Base-by-base conservation (phyloP, 2,329 filamentous ascomycete species). In the Monosporascus sp. region DNA sequence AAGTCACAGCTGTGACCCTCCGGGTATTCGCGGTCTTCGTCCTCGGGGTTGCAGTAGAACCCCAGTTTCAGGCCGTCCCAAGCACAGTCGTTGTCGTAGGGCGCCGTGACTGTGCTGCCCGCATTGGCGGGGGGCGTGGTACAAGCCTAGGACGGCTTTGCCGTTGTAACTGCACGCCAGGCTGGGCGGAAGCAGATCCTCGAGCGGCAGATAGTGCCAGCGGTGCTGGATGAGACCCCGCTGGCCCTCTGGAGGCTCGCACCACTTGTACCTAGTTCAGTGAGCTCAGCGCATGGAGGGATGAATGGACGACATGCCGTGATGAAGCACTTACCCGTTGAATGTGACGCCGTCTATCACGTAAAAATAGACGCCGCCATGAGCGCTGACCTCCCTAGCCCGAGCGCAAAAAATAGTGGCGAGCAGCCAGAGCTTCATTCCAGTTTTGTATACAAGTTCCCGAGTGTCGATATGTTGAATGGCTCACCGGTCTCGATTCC, bases 191-290 rank as follows among this genome's bases (percentile, higher is more conserved):
- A 8, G 18, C 11, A 14, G 48, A n/a, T 42, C 37, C 17, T 49
- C 11, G 5, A 20, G 15, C 34, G 48, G 37, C 15, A 8, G 41
- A 36, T n/a, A 17, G 47, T 38, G 15, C 31, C 47, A 48, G 25
- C 15, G 4, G 34, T 18, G 34, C 47, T 25, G 47, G 34, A 48
- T 48, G 11, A 48, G 34, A 7, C 24, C 20, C 17, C n/a, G 5
- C 24, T 52, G 51, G 46, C 46, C 27, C n/a, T 52, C 51, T 34
- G 11, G 27, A 5, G 51, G 46, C 24, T 52, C 27, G 41, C 17
- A 17, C 50, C 50, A 51, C 17, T 24, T 37, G 7, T 47, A 51
- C 5, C 49, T 51, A 31, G 9, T 31, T 31, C 27, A 14, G 27
- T 31, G 9, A 31, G 27, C 41, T 44, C 20, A 6, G 20, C 20